These are phyloP conservation scores for Pseudocohnilembus persalinus DNA, from an alignment of 169 alveolate genomes.

Conservation along the genomic window DNA sequence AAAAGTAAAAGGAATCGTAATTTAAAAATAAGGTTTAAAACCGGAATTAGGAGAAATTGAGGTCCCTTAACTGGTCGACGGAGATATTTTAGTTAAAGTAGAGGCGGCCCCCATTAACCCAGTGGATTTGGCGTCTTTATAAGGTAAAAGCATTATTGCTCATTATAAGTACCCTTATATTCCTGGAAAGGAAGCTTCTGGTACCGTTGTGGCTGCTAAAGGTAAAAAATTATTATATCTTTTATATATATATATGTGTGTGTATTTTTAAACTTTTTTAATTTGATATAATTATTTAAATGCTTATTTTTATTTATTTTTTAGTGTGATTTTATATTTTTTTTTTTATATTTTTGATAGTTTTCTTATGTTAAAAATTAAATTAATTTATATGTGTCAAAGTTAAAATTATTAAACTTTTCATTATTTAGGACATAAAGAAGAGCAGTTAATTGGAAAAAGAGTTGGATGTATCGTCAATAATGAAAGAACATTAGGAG, in stretches of 20 bases:
- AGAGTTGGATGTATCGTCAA: conserved; percentile 34
- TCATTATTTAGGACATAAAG: neutral
- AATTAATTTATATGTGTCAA: too few species aligned
- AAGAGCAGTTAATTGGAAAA: conserved; percentile 25
- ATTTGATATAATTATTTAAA: too few species aligned
- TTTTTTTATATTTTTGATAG: neutral
- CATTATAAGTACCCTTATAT: conserved; percentile 23
- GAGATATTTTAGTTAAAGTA: conserved; percentile 45
- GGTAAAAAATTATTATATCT: too few species aligned
- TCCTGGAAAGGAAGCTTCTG: conserved; percentile 55
- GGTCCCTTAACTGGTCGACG: conserved; percentile 11
- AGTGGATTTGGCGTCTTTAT: conserved; percentile 39
- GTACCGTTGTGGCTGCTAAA: conserved; percentile 30
- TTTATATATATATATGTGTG: too few species aligned
- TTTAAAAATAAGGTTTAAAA: conserved; percentile 35
- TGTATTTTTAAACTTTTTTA: too few species aligned
- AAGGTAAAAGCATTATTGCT: conserved; percentile 22
- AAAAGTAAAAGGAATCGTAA: conserved; percentile 45
- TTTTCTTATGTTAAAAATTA: too few species aligned
- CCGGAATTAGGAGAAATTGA: conserved; percentile 30
- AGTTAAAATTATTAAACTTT: neutral
- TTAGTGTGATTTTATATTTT: neutral
- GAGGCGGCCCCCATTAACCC: conserved; percentile 55
- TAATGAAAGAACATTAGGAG: conserved; percentile 32
- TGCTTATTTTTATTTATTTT: too few species aligned